Evolutionary conservation across 805 yeast species (phyloP).

Genomic region (Yamadazyma akitaensis): DNA sequence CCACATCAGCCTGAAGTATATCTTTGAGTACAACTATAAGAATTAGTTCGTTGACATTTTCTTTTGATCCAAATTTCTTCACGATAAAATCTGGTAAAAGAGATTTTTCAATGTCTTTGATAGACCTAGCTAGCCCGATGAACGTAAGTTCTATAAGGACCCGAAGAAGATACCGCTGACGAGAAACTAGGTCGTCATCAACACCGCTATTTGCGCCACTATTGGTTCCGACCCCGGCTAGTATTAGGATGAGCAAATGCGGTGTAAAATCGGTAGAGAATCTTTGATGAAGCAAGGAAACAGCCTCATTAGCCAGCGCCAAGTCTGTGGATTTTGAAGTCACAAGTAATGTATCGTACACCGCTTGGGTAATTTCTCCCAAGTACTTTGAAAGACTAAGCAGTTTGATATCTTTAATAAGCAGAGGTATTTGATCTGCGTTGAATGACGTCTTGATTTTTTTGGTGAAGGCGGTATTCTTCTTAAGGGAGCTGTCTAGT

Average conservation of each 20-base stretch:
- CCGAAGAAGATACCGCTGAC: slow-evolving; percentile 47
- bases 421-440: slow-evolving; percentile 43
- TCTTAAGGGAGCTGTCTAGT: slow-evolving; percentile 75
- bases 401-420: slow-evolving; percentile 59
- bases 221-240: slow-evolving; percentile 28
- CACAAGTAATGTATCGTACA: slow-evolving; percentile 58
- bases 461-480: slow-evolving; percentile 75
- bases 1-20: slow-evolving; percentile 25
- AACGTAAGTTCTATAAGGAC: slow-evolving; percentile 56
- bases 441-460: slow-evolving; percentile 55
- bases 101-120: slow-evolving; percentile 38
- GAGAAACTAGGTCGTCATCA: slow-evolving; percentile 7
- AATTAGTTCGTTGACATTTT: slow-evolving; percentile 18
- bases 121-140: slow-evolving; percentile 51
- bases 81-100: slow-evolving; percentile 41
- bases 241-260: slow-evolving; percentile 38
- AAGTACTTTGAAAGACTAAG: slow-evolving; percentile 72
- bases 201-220: slow-evolving; percentile 45
- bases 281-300: slow-evolving; percentile 75
- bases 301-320: slow-evolving; percentile 59
- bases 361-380: slow-evolving; percentile 61
- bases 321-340: slow-evolving; percentile 56
- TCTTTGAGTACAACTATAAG: slow-evolving; percentile 26
- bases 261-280: slow-evolving; percentile 56
- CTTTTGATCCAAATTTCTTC: slow-evolving; percentile 24